Evolutionary conservation across 257 asterid genomes (phyloP).

Genomic region (Rubia yunnanensis): DNA sequence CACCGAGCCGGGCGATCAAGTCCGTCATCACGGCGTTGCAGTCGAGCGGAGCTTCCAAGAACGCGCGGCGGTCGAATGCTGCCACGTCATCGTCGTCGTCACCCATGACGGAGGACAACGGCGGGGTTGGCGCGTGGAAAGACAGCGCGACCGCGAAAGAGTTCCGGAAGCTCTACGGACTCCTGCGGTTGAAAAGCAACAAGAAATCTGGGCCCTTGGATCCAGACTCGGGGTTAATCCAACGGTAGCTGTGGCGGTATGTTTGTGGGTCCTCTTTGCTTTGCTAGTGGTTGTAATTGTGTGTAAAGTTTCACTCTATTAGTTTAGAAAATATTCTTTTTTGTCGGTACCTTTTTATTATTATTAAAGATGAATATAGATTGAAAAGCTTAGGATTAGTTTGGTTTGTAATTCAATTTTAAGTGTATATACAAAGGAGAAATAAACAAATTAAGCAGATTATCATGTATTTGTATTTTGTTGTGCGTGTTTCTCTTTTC

Average conservation of each 20-base stretch:
- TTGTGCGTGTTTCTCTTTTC: too few relatives aligned
- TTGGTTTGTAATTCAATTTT: not conserved
- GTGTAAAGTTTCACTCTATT: not conserved
- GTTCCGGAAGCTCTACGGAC: conserved; percentile 51
- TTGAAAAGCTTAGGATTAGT: not conserved
- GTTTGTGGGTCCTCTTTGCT: not conserved
- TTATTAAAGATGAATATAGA: not conserved
- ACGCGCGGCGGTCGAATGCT: conserved; percentile 18
- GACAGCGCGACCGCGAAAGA: conserved; percentile 44
- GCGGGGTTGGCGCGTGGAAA: conserved; percentile 46
- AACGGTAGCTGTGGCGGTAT: conserved; percentile 23
- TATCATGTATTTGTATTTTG: too few relatives aligned
- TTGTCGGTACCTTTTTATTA: not conserved
- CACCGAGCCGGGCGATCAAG: conserved; percentile 77
- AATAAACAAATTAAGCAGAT: too few relatives aligned
- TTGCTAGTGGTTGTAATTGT: not conserved
- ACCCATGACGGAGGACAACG: conserved; percentile 36
- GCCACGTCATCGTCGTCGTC: conserved; percentile 33
- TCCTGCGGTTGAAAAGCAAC: conserved; percentile 46
- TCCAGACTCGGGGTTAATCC: conserved; percentile 28
- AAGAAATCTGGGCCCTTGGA: conserved; percentile 44
- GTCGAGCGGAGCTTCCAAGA: conserved; percentile 9
- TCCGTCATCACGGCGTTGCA: conserved; percentile 75
- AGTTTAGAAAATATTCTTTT: not conserved
- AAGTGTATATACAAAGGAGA: not conserved